Evolutionary conservation across 2,329 filamentous ascomycete genomes (phyloP), one percentile per base, ranked within the genome.

Genomic region (Xylaria sp.): DNA sequence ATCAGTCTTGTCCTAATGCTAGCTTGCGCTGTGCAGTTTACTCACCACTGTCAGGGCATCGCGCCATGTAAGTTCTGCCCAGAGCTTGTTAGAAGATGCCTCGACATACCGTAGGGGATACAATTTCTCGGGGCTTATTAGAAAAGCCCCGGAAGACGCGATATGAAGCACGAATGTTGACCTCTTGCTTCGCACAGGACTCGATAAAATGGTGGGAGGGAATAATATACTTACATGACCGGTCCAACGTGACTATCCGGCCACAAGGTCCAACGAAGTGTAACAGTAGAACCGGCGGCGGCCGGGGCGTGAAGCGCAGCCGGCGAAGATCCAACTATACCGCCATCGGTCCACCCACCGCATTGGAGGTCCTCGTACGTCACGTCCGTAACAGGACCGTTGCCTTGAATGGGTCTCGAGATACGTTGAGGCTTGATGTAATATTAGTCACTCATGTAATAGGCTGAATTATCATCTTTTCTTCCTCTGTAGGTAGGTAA

Each of bases 361-460:
- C 88, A 90, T 75, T 89, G 86, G 8, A 90, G 63, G 70, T 89
- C 88, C 65, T 84, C 81, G 13, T 82, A 80, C 1, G 82, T 83
- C 8, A 89, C 76, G 65, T 89, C 84, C 65, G 85, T 78, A 25
- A 90, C 83, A 0, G 88, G 87, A 3, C 88, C 87, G 76, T 89
- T 89, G 46, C 87, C 87, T 67, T 86, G 82, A 65, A 90, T 84
- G 8, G 82, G 80, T 20, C 88, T 85, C n/a, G 87, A 87, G 76
- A 89, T 84, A n/a, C 87, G 82, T 52, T 85, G 72, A 18, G 85
- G 84, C 56, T 79, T 44, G 55, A 78, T 65, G 64, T 77, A 57
- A 72, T 78, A 75, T 73, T 70, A 57, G 69, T 37, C 13, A 6
- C 32, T n/a, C 44, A 28, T 51, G 2, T 34, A 44, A n/a, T 50